Conservation (phyloP, 2,329 filamentous ascomycete species). For the Xylariaceae sp. region DNA sequence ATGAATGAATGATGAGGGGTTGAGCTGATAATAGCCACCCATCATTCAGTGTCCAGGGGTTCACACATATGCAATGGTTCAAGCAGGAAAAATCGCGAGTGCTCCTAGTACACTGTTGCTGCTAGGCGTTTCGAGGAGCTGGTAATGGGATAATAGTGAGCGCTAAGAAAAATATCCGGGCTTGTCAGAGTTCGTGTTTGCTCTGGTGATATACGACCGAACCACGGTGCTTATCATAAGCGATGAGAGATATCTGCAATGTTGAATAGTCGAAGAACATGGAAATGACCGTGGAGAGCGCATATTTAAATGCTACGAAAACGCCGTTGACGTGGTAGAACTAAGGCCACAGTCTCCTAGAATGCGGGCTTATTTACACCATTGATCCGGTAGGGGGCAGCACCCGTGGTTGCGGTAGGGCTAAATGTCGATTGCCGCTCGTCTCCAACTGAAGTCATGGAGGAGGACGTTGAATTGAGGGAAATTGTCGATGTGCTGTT, state of each 20-base stretch:
- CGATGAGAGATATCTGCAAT: not conserved
- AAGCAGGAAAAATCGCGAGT: slow-evolving; percentile 6
- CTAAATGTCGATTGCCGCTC: slow-evolving; percentile 30
- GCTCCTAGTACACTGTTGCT: not conserved
- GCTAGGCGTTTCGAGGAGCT: not conserved
- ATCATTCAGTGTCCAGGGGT: slow-evolving; percentile 18
- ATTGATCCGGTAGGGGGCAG: slow-evolving; percentile 25
- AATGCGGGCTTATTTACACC: slow-evolving; percentile 31
- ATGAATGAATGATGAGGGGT: not conserved
- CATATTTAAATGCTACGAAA: slow-evolving; percentile 18
- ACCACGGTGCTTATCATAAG: slow-evolving; percentile 1
- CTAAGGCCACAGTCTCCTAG: slow-evolving; percentile 27
- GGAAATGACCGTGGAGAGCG: not conserved
- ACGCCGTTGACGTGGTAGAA: slow-evolving; percentile 19
- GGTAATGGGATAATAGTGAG: not conserved
- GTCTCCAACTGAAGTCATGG: slow-evolving; percentile 28
- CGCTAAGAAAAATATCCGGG: not conserved
- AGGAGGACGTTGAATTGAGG: slow-evolving; percentile 30
- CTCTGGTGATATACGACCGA: slow-evolving; percentile 1
- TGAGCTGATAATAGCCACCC: not conserved
- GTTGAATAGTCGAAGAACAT: not conserved
- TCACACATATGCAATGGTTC: slow-evolving; percentile 22
- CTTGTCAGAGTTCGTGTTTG: not conserved
- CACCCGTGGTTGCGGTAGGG: slow-evolving; percentile 24
- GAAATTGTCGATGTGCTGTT: slow-evolving; percentile 34